Base-by-base conservation (phyloP, 352 stramenopile species). In the Globisporangium polare region DNA sequence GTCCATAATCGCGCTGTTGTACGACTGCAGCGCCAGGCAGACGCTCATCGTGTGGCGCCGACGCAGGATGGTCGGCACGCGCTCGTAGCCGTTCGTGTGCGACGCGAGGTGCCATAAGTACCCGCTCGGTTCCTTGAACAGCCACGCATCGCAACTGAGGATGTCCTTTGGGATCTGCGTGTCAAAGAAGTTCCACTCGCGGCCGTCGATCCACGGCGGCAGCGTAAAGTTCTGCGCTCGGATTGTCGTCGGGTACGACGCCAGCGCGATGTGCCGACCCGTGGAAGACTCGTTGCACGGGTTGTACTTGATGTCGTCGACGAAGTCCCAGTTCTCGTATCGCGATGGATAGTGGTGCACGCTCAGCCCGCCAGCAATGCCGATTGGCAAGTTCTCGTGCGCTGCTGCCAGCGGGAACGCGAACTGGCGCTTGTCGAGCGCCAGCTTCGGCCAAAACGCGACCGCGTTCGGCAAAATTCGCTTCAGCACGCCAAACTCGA, bases 311-410 rank as follows among this genome's bases (percentile, higher is more conserved):
- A 90, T 75, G 46, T 93, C 80, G 53, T 95, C 86, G 4, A 82
- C 83, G 62, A 93, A 92, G 56, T 95, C 83, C 86, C 86, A 95
- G 71, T 95, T 93, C 60, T 93, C 83, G 58, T 90, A 92, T 4
- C 85, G 83, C 50, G 83, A 95, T 22, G 80, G 71, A 56, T 93
- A 95, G 59, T 89, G 73, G 59, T 90, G 82, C 8, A 95, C 71
- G 55, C 73, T 91, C 3, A 95, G 63, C n/a, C 78, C 77, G 31
- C 86, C 80, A 0, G 82, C 83, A 22, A 93, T 83, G 24, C 82
- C 83, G 39, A 93, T 79, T 0, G 67, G 60, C 2, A 73, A 52
- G 12, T 71, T 69, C 22, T 80, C 70, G 45, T 95, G 83, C 17
- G 81, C 82, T 2, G 80, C 80, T 12, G 83, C 80, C n/a, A 95